Evolutionary conservation across 129 eudicot species (phyloP), one percentile per base, ranked within the genome.

Genomic region (Dittrichia graveolens): DNA sequence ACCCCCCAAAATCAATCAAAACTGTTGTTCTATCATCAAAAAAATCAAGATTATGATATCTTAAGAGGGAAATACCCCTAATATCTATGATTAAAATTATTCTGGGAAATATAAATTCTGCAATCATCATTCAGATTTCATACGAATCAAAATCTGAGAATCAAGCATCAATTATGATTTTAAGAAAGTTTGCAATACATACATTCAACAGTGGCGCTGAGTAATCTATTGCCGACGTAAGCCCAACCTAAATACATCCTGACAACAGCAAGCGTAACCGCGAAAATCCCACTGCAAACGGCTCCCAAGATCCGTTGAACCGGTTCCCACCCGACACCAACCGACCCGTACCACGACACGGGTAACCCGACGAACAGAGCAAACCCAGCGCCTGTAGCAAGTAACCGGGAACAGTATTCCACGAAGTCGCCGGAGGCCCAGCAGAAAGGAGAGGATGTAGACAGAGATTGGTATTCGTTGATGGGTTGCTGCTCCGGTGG

Each of bases 161-260:
- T 55, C 3, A 18, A 7, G 18, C 13, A 8, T 3, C 10, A 18
- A 2, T 15, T 19, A 24, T 1, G 7, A 34, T 0, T 31, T 14
- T 10, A n/a, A 58, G 34, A 16, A 41, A 61, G n/a, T 9, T n/a
- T 39, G 3, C 7, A 39, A 57, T 31, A 34, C 75, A 80, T 67
- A 94, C 99, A 94, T 86, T 95, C 97, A 67, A 95, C 94, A 64
- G 99, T 95, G 78, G 96, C 99, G 76, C 97, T 90, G 70, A 95
- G 89, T 75, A 95, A 79, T 15, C 99, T 39, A 45, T 95, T 95
- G 31, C 99, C 99, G 3, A 95, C 97, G 74, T 95, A 95, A 34
- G 97, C 92, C 99, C 99, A 90, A 13, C 99, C 98, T 70, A 95
- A 65, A 78, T 95, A 95, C 99, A 95, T 95, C 86, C 97, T 84